Evolutionary conservation across 805 yeast genomes (phyloP), one percentile per base, ranked within the genome.

Genomic region (Metschnikowia matae): DNA sequence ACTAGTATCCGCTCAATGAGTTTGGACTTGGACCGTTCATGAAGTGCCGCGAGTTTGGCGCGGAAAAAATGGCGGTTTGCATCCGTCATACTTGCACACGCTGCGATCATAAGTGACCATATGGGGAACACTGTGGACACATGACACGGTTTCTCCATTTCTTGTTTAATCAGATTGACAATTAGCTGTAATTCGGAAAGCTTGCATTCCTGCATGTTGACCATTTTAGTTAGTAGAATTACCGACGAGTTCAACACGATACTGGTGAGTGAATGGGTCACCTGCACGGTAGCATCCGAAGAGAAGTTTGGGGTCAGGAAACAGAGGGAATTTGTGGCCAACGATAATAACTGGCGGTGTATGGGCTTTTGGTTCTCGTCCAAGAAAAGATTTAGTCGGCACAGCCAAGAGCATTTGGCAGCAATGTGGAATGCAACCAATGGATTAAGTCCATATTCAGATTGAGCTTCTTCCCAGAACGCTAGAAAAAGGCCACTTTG

Each of bases 371-470:
- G 52, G 4, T 34, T 26, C 3, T 40, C 37, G 11, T 38, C 38
- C 6, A 52, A 45, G 10, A 54, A 55, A 29, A 48, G 50, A 2
- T 44, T 47, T 13, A 56, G 52, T 2, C 59, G 50, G 36, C 57
- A 54, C 59, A 56, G 57, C 59, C 59, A 56, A 3, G 59, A 52
- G 40, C 54, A 46, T 35, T 56, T 56, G 21, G 59, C 56, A 14
- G 59, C 59, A 21, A 56, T 50, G 38, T 50, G 57, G 23, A 56
- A 56, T 3, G 57, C 55, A 5, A 54, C 46, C 46, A 54, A 44
- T 6, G 59, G 51, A 32, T 53, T 42, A 17, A 38, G 39, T 20
- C 52, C 49, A 31, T 46, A 44, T 10, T 42, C 50, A 15, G 50
- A 50, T 8, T 35, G 37, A 10, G 36, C 47, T 26, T 53, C 46